Percentiles rank a stretch among this genome's conserved stretches.
phyloP scores from a whole-genome alignment of 345 rosid species.

The Balakata baccata region DNA sequence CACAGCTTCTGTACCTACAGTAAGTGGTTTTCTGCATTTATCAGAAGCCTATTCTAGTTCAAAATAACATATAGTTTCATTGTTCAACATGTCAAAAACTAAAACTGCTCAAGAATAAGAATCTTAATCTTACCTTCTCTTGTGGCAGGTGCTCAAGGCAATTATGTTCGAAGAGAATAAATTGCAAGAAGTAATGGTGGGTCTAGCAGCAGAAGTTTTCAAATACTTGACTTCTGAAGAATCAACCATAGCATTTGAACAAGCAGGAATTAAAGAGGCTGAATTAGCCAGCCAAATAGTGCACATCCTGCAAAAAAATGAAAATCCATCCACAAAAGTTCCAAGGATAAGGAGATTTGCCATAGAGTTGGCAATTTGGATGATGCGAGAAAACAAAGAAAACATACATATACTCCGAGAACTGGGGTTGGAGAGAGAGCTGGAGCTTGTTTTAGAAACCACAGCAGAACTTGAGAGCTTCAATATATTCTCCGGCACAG shows the following conservation, averaged over 20 bases:
- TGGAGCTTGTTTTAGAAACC: slow-evolving; percentile 57
- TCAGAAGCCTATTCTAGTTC: not conserved
- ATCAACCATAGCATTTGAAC: slow-evolving; percentile 37
- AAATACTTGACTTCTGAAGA: slow-evolving; percentile 55
- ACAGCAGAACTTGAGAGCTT: slow-evolving; percentile 80
- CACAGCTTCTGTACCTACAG: slow-evolving; percentile 61
- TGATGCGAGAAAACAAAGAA: slow-evolving; percentile 55
- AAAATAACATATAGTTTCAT: not conserved
- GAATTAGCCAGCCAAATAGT: slow-evolving; percentile 50
- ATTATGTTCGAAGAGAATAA: slow-evolving; percentile 61
- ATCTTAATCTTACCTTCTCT: not conserved
- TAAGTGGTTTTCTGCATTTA: slow-evolving; percentile 27
- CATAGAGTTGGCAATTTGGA: slow-evolving; percentile 72
- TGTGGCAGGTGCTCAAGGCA: slow-evolving; percentile 63
- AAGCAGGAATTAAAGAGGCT: slow-evolving; percentile 44
- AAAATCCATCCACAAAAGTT: slow-evolving; percentile 58
- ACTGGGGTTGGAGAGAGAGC: slow-evolving; percentile 51
- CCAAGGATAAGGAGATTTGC: slow-evolving; percentile 80
- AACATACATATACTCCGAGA: slow-evolving; percentile 36
- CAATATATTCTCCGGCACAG: slow-evolving; percentile 69
- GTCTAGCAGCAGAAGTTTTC: slow-evolving; percentile 59
- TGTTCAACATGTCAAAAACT: too few relatives aligned
- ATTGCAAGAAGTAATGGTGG: slow-evolving; percentile 86
- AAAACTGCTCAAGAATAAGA: not conserved
- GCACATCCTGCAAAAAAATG: slow-evolving; percentile 49